phyloP scores from a whole-genome alignment of 2,329 filamentous ascomycete genomes.

The Nemania sp. region DNA sequence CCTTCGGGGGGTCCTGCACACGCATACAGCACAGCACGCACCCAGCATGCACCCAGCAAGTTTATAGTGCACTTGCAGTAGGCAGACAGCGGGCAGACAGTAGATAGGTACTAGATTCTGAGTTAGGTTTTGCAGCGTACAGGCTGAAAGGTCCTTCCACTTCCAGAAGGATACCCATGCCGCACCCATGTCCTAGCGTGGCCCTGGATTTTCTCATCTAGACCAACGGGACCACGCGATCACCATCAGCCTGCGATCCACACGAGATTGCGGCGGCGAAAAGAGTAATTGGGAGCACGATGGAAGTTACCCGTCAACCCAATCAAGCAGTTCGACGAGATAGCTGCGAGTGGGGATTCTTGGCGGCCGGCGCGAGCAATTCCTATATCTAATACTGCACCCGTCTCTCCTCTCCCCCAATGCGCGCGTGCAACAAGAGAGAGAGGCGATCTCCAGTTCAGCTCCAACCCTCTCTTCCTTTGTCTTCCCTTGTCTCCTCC shows the following conservation, averaged over 20 bases:
- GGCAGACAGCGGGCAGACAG: no score
- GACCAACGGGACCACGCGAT: constrained; percentile 46
- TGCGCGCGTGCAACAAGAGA: not conserved
- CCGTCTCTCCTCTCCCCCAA: constrained; percentile 23
- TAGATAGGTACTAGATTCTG: no score
- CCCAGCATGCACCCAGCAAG: no score
- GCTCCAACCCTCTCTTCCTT: constrained; percentile 25
- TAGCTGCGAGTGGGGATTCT: constrained; percentile 22
- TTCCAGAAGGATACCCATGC: constrained; percentile 48
- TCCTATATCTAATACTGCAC: no score
- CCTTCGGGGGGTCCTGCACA: not conserved
- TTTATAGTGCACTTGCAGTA: no score
- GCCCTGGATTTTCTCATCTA: constrained; percentile 41
- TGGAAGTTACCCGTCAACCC: constrained; percentile 23
- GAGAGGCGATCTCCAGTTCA: constrained; percentile 23
- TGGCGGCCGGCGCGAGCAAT: constrained; percentile 21
- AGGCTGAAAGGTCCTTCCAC: constrained; percentile 49
- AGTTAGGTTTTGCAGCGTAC: no score
- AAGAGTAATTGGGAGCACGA: constrained; percentile 11
- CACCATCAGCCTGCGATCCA: constrained; percentile 18
- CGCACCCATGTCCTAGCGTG: constrained; percentile 41
- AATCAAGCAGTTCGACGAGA: constrained; percentile 34
- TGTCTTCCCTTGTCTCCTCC: constrained; percentile 26
- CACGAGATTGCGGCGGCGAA: constrained; percentile 26
- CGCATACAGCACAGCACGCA: no score